A percentile compares a stretch with the other conserved stretches of the same genome.
Conservation (phyloP, 176 grass and related monocot genomes). For the Zea mays region DNA sequence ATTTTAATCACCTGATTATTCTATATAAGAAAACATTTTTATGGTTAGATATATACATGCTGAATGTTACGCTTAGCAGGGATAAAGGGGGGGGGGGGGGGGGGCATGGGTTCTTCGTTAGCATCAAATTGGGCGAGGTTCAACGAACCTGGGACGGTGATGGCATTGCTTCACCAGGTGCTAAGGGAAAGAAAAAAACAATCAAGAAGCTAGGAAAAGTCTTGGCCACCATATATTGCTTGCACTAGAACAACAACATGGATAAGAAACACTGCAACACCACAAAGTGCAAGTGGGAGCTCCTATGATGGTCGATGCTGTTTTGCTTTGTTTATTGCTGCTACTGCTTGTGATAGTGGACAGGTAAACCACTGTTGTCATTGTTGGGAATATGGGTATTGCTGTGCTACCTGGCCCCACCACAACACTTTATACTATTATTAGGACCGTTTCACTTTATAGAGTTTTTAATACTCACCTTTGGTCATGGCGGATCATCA, state of each 20-base stretch:
- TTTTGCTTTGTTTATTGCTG: slow-evolving; percentile 1
- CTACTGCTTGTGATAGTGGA: neutral
- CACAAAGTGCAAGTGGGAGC: neutral
- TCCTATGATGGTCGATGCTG: neutral
- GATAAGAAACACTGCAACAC: neutral
- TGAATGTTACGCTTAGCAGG: neutral
- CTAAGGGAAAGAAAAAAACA: neutral
- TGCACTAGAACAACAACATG: neutral
- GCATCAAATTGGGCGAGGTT: slow-evolving; percentile 8
- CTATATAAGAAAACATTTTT: neutral
- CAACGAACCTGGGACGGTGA: slow-evolving; percentile 18
- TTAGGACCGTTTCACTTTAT: neutral
- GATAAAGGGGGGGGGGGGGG: neutral
- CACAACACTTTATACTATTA: neutral
- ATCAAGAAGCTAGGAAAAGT: neutral
- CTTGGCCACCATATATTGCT: neutral
- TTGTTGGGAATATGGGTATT: slow-evolving; percentile 8
- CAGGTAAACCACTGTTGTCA: neutral
- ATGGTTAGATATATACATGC: neutral
- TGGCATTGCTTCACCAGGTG: slow-evolving; percentile 11
- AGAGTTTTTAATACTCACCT: neutral
- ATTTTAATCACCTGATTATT: neutral
- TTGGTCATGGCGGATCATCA: neutral
- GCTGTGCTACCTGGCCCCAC: slow-evolving; percentile 10
- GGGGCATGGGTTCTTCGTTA: neutral